Conservation (phyloP, 1,284 basidiomycete genomes). For the Naganishia albida region DNA sequence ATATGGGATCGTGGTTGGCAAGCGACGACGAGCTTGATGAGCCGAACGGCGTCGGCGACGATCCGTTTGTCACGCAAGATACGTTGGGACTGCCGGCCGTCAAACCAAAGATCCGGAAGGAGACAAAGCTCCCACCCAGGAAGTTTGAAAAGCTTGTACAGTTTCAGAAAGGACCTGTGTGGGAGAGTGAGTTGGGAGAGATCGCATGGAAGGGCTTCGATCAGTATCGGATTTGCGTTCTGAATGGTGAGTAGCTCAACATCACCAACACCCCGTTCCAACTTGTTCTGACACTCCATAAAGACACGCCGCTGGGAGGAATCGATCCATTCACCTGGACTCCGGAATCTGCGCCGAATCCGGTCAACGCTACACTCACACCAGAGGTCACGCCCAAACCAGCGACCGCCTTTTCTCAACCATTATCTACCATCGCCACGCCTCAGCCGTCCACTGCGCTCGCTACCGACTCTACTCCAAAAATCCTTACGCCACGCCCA, state of each 20-base stretch:
- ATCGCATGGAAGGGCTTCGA: constrained; percentile 43
- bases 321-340: constrained; percentile 51
- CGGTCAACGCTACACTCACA: not conserved
- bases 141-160: constrained; percentile 50
- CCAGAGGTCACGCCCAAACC: not conserved
- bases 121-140: constrained; percentile 41
- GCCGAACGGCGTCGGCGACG: not conserved
- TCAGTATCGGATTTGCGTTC: constrained; percentile 47
- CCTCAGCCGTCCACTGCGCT: not conserved
- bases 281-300: not conserved
- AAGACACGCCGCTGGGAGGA: constrained; percentile 44
- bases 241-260: constrained; percentile 48
- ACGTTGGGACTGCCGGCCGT: constrained; percentile 27
- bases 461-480: not conserved
- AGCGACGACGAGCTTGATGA: constrained; percentile 37
- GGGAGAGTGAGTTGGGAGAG: constrained; percentile 47
- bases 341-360: constrained; percentile 25
- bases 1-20: constrained; percentile 47
- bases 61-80: constrained; percentile 9
- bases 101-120: constrained; percentile 36
- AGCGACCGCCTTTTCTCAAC: not conserved
- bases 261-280: too few relatives aligned
- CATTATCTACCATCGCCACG: not conserved
- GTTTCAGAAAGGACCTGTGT: constrained; percentile 48
- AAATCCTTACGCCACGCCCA: constrained; percentile 8